Conservation (phyloP, 139 green algal genomes). For the Ettlia oleoabundans region DNA sequence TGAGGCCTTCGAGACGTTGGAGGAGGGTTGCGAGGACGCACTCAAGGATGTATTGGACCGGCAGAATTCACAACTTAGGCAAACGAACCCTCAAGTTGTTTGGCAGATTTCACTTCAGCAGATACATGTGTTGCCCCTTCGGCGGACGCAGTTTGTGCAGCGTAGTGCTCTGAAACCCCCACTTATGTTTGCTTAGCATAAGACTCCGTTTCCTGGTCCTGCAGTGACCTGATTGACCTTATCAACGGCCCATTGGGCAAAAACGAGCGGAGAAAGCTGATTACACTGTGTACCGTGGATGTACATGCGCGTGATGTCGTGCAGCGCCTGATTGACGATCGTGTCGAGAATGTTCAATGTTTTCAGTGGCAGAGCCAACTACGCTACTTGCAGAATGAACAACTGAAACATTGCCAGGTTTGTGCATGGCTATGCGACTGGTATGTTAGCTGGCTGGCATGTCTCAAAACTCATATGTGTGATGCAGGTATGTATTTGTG, state of each 20-base stretch:
- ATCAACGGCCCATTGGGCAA: constrained; percentile 86
- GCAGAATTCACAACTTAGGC: constrained; percentile 77
- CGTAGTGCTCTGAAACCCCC: too few relatives aligned
- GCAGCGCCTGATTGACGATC: constrained; percentile 84
- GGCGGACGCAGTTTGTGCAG: too few relatives aligned
- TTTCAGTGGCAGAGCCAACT: constrained; percentile 96
- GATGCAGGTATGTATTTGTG: constrained; percentile 85
- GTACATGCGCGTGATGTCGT: constrained; percentile 93
- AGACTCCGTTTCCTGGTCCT: neutral
- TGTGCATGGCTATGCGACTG: neutral
- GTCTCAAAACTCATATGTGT: neutral
- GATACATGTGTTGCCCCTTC: too few relatives aligned
- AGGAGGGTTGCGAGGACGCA: constrained; percentile 93
- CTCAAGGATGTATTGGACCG: constrained; percentile 72
- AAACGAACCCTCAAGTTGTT: too few relatives aligned
- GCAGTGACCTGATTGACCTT: constrained; percentile 79
- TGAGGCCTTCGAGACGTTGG: constrained; percentile 90
- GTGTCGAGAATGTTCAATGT: constrained; percentile 75
- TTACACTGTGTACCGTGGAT: constrained; percentile 96
- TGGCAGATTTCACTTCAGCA: too few relatives aligned
- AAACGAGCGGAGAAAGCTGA: constrained; percentile 92
- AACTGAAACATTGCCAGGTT: constrained; percentile 76
- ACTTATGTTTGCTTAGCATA: too few relatives aligned
- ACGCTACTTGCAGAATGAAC: constrained; percentile 85
- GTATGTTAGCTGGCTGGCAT: neutral